A percentile compares a stretch with the other conserved stretches of the same genome.
These are phyloP conservation scores for Hyaloscypha variabilis DNA, from an alignment of 495 filamentous ascomycete genomes.

Conservation along the genomic window DNA sequence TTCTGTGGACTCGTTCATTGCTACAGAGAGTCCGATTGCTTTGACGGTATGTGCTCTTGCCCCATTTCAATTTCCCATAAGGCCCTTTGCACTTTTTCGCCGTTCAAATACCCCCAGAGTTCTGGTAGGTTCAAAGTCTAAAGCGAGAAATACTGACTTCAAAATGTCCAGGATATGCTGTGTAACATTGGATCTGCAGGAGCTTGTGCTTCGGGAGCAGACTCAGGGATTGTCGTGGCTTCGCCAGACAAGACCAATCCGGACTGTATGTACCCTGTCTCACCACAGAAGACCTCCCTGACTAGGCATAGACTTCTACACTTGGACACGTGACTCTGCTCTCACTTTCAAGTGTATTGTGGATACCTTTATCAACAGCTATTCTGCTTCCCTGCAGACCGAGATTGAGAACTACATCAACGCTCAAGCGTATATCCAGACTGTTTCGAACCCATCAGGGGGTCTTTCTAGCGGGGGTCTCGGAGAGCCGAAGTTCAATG, in stretches of 20 bases:
- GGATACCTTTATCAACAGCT: slow-evolving; percentile 47
- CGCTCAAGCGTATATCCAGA: slow-evolving; percentile 56
- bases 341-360: slow-evolving; percentile 57
- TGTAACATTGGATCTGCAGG: slow-evolving; percentile 61
- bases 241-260: slow-evolving; percentile 54
- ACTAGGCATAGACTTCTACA: slow-evolving; percentile 53
- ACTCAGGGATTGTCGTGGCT: slow-evolving; percentile 56
- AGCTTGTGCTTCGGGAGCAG: slow-evolving; percentile 46
- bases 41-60: slow-evolving; percentile 32
- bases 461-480: slow-evolving; percentile 51
- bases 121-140: not conserved
- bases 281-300: not conserved
- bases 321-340: slow-evolving; percentile 64
- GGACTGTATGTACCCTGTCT: slow-evolving; percentile 46
- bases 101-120: not conserved
- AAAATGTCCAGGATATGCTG: slow-evolving; percentile 43
- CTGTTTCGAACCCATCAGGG: slow-evolving; percentile 57
- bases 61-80: not conserved
- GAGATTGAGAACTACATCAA: slow-evolving; percentile 57
- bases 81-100: not conserved
- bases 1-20: slow-evolving; percentile 53
- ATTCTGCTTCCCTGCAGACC: slow-evolving; percentile 41
- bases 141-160: slow-evolving; percentile 33
- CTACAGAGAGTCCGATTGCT: slow-evolving; percentile 41
- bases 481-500: slow-evolving; percentile 65